phyloP scores from a whole-genome alignment of 2,329 filamentous ascomycete species.

The Botrytis medusae region DNA sequence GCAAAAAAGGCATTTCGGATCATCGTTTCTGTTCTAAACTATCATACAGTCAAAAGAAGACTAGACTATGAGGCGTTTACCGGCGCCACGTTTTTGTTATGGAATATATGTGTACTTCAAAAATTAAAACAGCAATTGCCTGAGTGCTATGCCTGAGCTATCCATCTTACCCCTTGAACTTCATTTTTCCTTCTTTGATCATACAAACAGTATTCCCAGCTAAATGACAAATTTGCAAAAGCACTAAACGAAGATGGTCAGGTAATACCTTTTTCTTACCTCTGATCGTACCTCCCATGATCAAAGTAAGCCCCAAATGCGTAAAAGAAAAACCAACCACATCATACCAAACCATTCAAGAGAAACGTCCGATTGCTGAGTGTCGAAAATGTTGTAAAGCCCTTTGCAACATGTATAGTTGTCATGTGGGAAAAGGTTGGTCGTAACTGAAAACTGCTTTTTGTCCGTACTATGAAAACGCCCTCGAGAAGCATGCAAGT shows the following conservation, averaged over 20 bases:
- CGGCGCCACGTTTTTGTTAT: constrained; percentile 37
- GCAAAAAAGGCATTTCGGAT: constrained; percentile 22
- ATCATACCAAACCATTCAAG: constrained; percentile 20
- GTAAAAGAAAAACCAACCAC: constrained; percentile 21
- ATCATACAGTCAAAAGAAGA: constrained; percentile 38
- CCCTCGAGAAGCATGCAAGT: constrained; percentile 27
- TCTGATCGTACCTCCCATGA: constrained; percentile 54
- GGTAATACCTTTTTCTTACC: constrained; percentile 47
- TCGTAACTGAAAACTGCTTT: constrained; percentile 8
- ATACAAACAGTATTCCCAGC: constrained; percentile 35
- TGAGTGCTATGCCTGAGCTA: constrained; percentile 30
- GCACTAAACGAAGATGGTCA: constrained; percentile 34
- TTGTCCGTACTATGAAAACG: constrained; percentile 18
- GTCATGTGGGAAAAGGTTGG: constrained; percentile 26
- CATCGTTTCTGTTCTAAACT: constrained; percentile 26
- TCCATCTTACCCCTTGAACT: constrained; percentile 35
- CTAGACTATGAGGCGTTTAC: constrained; percentile 37
- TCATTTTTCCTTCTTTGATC: constrained; percentile 30
- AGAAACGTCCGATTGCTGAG: neutral
- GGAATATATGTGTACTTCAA: constrained; percentile 21
- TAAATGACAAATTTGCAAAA: constrained; percentile 23
- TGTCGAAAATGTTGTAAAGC: constrained; percentile 22
- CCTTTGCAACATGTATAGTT: constrained; percentile 25
- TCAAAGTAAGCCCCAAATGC: constrained; percentile 29
- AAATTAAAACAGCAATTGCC: constrained; percentile 37